Evolutionary conservation across 768 basidiomycete species (phyloP), one percentile per base, ranked within the genome.

Genomic region (Gloeopeniophorella convolvens): DNA sequence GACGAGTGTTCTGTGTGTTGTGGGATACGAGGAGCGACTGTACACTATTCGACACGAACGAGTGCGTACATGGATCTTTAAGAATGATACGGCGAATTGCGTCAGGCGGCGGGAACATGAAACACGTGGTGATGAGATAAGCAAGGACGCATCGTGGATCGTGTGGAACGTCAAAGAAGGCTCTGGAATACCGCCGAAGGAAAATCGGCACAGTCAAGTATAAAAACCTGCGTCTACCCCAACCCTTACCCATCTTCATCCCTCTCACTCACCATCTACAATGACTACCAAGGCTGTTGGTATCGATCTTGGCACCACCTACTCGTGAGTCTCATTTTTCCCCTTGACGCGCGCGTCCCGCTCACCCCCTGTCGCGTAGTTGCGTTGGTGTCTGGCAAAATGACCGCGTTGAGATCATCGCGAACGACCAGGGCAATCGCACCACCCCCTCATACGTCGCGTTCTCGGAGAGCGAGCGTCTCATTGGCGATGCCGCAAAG

Each of bases 361-460:
- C 39, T 11, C 41, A 21, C 48, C 37, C 53, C 36, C 41, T 36
- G 50, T 55, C 31, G 30, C 49, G 31, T 49, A 93, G 89, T n/a
- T 97, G 94, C 70, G 95, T 97, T 63, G 95, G 89, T 78, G 94
- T 98, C 56, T 98, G 94, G 93, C 90, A 94, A 78, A 93, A 96
- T 65, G 95, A 98, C 76, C 89, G 94, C 67, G 94, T 96, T 59
- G 94, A 96, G 74, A 96, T 96, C 75, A 97, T 97, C 66, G 88
- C 88, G 72, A 91, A 91, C 64, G 88, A 91, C 70, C 89, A 90
- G 75, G 88, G 89, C 67, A 90, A 95, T 75, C 86, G 92, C 50
- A 95, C 93, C 8, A 95, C 92, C 6, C 92, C 93, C 13, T 95
- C 93, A 7, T 95, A 94, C 68, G 93, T 96, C 70, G 83, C 93